Base-by-base conservation (phyloP, 2,329 filamentous ascomycete species). In the Aspergillus piperis region DNA sequence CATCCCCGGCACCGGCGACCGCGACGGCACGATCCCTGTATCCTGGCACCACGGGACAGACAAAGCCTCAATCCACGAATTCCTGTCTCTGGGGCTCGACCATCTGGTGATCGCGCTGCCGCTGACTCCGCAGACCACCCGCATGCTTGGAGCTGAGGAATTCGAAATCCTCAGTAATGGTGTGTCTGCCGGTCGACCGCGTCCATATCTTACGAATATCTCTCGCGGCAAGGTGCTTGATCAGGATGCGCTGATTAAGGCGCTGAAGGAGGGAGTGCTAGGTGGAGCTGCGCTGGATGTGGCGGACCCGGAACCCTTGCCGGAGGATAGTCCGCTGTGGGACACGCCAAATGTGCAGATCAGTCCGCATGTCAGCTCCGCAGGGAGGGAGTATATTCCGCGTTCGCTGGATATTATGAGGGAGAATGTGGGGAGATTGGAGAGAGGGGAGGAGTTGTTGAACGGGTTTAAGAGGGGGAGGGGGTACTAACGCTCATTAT, bases 291-390 rank as follows among this genome's bases (percentile, higher is more conserved):
- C 90, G 1, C 75, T 94, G 42, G 90, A 93, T 71, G 90, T 94
- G 1, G 90, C 90, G 1, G 90, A 93, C 62, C 90, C 90, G 0
- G 91, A 94, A 73, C 91, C 91, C 0, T 72, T 94, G 63, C 89
- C 90, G 0, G 75, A 81, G 2, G 84, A 88, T 4, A 86, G 90
- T 70, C 83, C 85, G 63, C 76, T 94, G 54, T 94, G 90, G 90
- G 82, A 79, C 25, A 80, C 88, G 13, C 84, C 85, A 61, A 92
- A 92, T 72, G 80, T 89, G 15, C 83, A 89, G 54, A 83, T 94
- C 49, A 89, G 86, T 64, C 87, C 87, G 61, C 88, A 90, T 80
- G 77, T 89, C 3, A 88, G 84, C 73, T 83, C 83, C 0, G 63
- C 78, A 44, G 83, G 83, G 1, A 75, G 72, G 25, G 80, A 80